A percentile compares a stretch with the other conserved stretches of the same genome.
phyloP scores from a whole-genome alignment of 2,329 filamentous ascomycete genomes.

The Aspergillus hortae region DNA sequence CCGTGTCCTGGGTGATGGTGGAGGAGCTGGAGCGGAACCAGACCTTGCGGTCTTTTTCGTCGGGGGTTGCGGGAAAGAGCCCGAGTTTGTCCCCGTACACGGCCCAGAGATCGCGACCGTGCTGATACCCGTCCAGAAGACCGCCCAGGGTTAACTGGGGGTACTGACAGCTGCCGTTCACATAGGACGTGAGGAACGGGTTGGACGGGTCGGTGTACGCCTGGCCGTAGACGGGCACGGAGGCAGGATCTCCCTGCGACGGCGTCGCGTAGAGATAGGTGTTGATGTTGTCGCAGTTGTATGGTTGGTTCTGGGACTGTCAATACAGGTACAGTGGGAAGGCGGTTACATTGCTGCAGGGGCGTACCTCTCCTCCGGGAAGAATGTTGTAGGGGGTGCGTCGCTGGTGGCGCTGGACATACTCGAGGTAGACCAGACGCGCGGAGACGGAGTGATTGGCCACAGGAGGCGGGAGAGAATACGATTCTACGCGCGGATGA shows the following conservation, averaged over 20 bases:
- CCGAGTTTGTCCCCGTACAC: constrained; percentile 32
- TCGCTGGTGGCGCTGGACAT: constrained; percentile 38
- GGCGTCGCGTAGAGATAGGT: constrained; percentile 35
- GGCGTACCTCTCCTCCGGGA: constrained; percentile 34
- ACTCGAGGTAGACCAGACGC: constrained; percentile 36
- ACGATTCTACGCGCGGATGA: constrained; percentile 33
- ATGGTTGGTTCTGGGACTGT: constrained; percentile 30
- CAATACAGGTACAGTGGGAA: neutral
- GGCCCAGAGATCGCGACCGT: constrained; percentile 32
- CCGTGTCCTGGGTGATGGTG: constrained; percentile 33
- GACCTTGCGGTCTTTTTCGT: constrained; percentile 16
- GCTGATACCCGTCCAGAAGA: constrained; percentile 35
- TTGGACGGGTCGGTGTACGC: constrained; percentile 35
- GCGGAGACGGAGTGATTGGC: constrained; percentile 23
- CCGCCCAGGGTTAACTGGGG: constrained; percentile 40
- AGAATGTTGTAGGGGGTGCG: constrained; percentile 39
- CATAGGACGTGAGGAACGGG: constrained; percentile 28
- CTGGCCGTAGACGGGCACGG: constrained; percentile 33
- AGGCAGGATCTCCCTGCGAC: constrained; percentile 10
- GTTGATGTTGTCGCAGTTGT: constrained; percentile 35
- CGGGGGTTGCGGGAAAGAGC: constrained; percentile 28
- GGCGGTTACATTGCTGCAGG: neutral
- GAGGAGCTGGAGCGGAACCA: constrained; percentile 39
- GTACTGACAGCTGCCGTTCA: constrained; percentile 37
- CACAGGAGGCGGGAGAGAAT: constrained; percentile 27